Percentiles rank a stretch among this genome's conserved stretches.
Evolutionary conservation across 139 green algal genomes (phyloP).

Genomic region (Astrephomene gubernaculifera): DNA sequence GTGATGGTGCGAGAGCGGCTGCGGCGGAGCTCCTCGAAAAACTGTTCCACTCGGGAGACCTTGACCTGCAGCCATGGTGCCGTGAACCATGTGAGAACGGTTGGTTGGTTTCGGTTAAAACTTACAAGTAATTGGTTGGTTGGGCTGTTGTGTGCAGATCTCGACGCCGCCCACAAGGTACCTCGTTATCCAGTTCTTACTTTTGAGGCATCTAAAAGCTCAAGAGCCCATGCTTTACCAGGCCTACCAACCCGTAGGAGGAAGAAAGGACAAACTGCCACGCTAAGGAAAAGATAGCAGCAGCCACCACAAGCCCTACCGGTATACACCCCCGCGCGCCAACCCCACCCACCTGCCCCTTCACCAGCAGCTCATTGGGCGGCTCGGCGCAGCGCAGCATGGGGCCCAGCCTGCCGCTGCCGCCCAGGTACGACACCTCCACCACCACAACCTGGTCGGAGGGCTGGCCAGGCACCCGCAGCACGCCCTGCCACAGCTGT

Average conservation of each 20-base stretch:
- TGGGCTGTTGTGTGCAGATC: too few species aligned
- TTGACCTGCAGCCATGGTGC: conserved; percentile 39
- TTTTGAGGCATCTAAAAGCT: too few species aligned
- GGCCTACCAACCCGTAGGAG: too few species aligned
- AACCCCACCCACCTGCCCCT: conserved; percentile 51
- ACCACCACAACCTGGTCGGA: not conserved
- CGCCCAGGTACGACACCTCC: conserved; percentile 49
- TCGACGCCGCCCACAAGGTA: too few species aligned
- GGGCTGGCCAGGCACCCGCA: conserved; percentile 27
- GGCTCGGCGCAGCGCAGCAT: conserved; percentile 44
- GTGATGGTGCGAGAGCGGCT: conserved; percentile 66
- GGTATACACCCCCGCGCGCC: too few species aligned
- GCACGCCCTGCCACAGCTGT: conserved; percentile 56
- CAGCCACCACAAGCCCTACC: too few species aligned
- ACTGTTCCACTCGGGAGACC: conserved; percentile 66
- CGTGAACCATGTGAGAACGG: not conserved
- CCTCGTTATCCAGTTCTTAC: too few species aligned
- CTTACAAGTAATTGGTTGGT: too few species aligned
- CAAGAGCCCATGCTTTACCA: too few species aligned
- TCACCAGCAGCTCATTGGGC: conserved; percentile 54
- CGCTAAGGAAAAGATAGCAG: too few species aligned
- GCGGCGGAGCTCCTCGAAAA: conserved; percentile 69
- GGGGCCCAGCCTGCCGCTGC: conserved; percentile 41
- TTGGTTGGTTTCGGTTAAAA: not conserved
- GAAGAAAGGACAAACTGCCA: too few species aligned